Evolutionary conservation across 2,329 filamentous ascomycete species (phyloP), one percentile per base, ranked within the genome.

Genomic region (Xylariaceae sp.): DNA sequence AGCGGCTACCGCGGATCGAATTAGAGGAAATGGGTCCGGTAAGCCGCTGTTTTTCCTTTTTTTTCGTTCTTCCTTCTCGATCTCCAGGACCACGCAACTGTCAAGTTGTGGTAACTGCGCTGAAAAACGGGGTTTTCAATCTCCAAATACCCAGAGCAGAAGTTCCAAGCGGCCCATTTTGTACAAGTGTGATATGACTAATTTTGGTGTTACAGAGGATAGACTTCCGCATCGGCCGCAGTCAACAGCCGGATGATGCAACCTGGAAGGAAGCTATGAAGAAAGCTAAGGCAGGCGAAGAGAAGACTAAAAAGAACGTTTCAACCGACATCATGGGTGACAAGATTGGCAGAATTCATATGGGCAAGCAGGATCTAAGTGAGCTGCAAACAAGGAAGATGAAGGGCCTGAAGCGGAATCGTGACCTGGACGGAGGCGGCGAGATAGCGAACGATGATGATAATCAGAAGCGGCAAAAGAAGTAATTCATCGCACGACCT

Each of bases 321-420:
- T 84, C 86, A 49, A 95, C 89, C 52, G 92, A 97, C 72, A 75
- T 86, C 36, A 91, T 99, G 77, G 94, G 94, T 71, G 94, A 99
- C 75, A 97, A 97, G 86, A 81, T 97, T 60, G 94, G 93, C 59
- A 87, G 92, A 64, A 89, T 99, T 59, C 94, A 99, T 73, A 75
- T 96, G 55, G 91, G 89, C 68, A 91, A 88, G 77, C 92, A 97
- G 75, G 92, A 99, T 75, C 81, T 99, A 54, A 81, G 80, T 69
- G 83, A 88, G 65, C 74, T 99, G 73, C 94, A 99, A 80, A 95
- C 92, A 47, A 87, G 94, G 70, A 99, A 99, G 85, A 97, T 99
- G 92, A 99, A 99, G 85, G 94, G 92, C 63, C 75, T 99, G 63
- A 99, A 97, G 84, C 82, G 94, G 62, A 85, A 82, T 60, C 84